phyloP scores from a whole-genome alignment of 495 filamentous ascomycete species.

The Penicillium coffeae region DNA sequence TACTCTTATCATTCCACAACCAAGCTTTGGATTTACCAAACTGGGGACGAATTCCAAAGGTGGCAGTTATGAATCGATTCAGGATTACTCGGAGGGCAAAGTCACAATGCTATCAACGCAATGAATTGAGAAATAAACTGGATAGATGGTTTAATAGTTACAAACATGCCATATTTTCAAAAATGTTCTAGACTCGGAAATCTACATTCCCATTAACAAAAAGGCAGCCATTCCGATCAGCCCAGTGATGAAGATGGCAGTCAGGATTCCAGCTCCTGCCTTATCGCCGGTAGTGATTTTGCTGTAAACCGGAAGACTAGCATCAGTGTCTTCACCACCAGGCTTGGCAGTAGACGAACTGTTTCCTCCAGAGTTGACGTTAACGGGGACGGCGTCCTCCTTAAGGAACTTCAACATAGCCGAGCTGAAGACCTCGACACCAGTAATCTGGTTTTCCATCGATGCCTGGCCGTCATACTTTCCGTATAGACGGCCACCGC shows the following conservation, averaged over 20 bases:
- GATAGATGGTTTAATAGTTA: neutral
- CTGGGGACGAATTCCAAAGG: no score
- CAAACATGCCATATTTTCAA: neutral
- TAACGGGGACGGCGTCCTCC: conserved; percentile 4
- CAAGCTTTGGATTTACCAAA: no score
- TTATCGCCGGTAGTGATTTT: conserved; percentile 48
- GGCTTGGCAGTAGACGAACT: conserved; percentile 13
- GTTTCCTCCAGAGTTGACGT: conserved; percentile 17
- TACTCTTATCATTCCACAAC: no score
- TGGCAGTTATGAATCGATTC: no score
- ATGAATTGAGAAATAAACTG: neutral
- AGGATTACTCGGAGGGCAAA: no score
- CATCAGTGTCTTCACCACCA: neutral
- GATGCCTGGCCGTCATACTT: conserved; percentile 37
- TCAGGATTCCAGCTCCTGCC: conserved; percentile 56
- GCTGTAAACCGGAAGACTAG: neutral
- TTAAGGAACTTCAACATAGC: neutral
- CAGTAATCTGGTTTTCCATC: conserved; percentile 50
- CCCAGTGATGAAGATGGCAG: neutral
- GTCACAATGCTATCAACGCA: neutral
- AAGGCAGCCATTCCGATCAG: neutral
- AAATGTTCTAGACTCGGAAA: neutral
- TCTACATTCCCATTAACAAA: neutral
- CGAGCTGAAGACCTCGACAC: conserved; percentile 1
- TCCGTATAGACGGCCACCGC: conserved; percentile 41